Base-by-base conservation (phyloP, 2,329 filamentous ascomycete species). In the Ambrosiella xylebori region DNA sequence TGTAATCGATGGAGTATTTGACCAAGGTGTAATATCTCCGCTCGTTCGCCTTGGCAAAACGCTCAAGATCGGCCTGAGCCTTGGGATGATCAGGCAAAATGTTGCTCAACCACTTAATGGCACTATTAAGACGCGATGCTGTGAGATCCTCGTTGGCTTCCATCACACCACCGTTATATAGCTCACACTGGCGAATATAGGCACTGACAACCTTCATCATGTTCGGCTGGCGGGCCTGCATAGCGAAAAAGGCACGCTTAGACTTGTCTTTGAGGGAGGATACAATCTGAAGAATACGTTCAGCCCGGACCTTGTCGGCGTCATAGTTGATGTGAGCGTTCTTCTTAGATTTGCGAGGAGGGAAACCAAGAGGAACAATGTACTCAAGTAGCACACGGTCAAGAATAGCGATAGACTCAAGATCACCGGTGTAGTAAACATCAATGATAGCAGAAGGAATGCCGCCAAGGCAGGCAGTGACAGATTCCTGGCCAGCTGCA, bases 11-110 rank as follows among this genome's bases (percentile, higher is more conserved):
- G 57, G 88, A 82, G 68, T 90, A 96, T 59, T 86, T 84, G 63
- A 96, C 82, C 19, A 98, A 80, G 65, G 94, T 86, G 69, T 96
- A 97, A 64, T 81, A 86, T 58, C 93, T 84, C 56, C 91, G 84
- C 67, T 98, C 90, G 65, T 97, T 88, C 64, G 84, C 77, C 69
- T 91, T 95, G 41, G 88, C 89, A 67, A 96, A 97, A 65, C 87
- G 94, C 71, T 87, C 84, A 11, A 98, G 73, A 68, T 97, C 89
- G 13, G 81, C 79, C 39, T 79, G 80, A 15, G 86, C 84, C 63
- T 85, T 82, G 56, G 79, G 68, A 0, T 81, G 72, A 64, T 98
- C 91, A 0, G 90, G 87, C 57, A 95, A 80, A 58, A 84, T 84
- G 62, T 82, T 81, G 3, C 82, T 77, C 47, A 95, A 73, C 66